phyloP scores from a whole-genome alignment of 495 filamentous ascomycete genomes.

The Podospora australis region DNA sequence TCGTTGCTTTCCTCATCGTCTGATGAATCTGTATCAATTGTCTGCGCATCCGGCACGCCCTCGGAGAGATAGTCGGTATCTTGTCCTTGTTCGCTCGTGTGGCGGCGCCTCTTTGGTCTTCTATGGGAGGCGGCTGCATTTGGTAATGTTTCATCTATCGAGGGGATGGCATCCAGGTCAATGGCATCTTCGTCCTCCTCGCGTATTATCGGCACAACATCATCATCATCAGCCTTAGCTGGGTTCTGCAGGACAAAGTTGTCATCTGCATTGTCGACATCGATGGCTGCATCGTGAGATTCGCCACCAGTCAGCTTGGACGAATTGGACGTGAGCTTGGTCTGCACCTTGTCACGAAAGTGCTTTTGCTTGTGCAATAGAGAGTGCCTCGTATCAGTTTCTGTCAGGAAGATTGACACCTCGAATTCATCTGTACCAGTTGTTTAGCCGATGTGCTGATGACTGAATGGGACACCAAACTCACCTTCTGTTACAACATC shows the following conservation, averaged over 20 bases:
- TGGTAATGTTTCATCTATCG: conserved; percentile 27
- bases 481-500: conserved; percentile 80
- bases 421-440: conserved; percentile 76
- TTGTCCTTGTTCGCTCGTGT: conserved; percentile 11
- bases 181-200: conserved; percentile 34
- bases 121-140: conserved; percentile 25
- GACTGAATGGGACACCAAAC: conserved; percentile 2
- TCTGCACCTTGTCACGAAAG: conserved; percentile 51
- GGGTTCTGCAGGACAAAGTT: conserved; percentile 6
- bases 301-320: conserved; percentile 49
- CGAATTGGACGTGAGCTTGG: conserved; percentile 50
- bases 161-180: conserved; percentile 40
- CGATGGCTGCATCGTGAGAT: conserved; percentile 44
- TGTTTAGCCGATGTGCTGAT: neutral
- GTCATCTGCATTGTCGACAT: conserved; percentile 37
- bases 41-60: conserved; percentile 18
- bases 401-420: conserved; percentile 85
- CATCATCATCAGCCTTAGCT: conserved; percentile 32
- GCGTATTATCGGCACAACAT: conserved; percentile 30
- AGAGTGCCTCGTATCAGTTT: conserved; percentile 79
- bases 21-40: conserved; percentile 15
- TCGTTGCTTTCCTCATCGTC: conserved; percentile 13
- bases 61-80: conserved; percentile 21
- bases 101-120: conserved; percentile 23
- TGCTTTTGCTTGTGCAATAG: conserved; percentile 77